Base-by-base conservation (phyloP, 495 filamentous ascomycete genomes). In the Penicillium odoratum region DNA sequence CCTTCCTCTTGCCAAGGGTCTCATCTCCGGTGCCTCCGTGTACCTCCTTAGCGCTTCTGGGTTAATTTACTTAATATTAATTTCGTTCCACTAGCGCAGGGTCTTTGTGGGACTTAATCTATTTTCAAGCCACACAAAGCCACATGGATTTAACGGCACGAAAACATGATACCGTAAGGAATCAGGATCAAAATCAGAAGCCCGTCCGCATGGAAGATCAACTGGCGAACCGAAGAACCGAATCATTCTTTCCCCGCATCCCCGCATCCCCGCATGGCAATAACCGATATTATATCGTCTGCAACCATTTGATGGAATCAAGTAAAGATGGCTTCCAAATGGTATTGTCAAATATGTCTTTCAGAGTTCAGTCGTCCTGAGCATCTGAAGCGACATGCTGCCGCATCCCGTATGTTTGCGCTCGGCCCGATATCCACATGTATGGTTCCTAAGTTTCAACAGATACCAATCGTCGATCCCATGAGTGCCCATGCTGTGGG, bases 361-460 rank as follows among this genome's bases (percentile, higher is more conserved):
- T 38, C 63, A 7, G 56, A 47, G 4, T 66, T 65, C 13, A 70
- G 62, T 53, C 68, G 68, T 4, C 54, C 56, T 4, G 68, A 70
- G 47, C 68, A 70, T 58, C 46, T 70, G 4, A 59, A 63, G 30
- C 58, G 68, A 0, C 68, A 70, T 50, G 49, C 56, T 9, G 55
- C 53, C 15, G 21, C 47, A 13, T 65, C 65, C 16, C 68, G 68
- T 70, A 59, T 36, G 60, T 50, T 26, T 40, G 7, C 7, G 18
- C 48, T 13, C 15, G 13, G 5, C 38, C 10, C 7, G 11, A 40
- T 6, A 53, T 36, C 6, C 13, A 21, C 21, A 21, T 21, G 21
- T 21, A 33, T 48, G 15, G 13, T 30, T 45, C 48, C 26, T 9
- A 8, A 15, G 13, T 43, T 5, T 5, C 13, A 40, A 6, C 42